Conservation (phyloP, 805 yeast species). For the Wickerhamiella brachini region DNA sequence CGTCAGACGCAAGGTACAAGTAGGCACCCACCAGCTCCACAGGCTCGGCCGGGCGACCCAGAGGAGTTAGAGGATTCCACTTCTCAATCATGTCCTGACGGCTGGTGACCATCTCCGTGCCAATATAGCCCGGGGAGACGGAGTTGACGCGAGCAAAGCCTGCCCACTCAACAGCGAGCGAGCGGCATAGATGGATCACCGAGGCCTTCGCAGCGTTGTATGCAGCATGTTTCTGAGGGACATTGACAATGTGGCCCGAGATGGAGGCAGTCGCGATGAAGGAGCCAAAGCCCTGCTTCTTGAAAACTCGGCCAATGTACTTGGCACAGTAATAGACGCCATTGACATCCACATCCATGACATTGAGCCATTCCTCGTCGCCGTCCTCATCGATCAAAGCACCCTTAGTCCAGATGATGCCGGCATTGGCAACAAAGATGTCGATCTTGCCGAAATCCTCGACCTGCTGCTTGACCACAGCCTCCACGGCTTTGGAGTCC, state of each 20-base stretch:
- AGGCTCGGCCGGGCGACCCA: conserved; percentile 47
- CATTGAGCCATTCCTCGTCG: conserved; percentile 52
- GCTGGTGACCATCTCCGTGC: conserved; percentile 47
- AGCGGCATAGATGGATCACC: conserved; percentile 56
- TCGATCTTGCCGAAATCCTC: conserved; percentile 71
- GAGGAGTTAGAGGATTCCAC: conserved; percentile 30
- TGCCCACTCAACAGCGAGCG: conserved; percentile 81
- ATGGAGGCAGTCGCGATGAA: conserved; percentile 77
- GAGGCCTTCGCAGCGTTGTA: conserved; percentile 84
- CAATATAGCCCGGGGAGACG: conserved; percentile 73
- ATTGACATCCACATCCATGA: conserved; percentile 61
- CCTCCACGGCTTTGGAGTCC: conserved; percentile 36
- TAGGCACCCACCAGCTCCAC: conserved; percentile 71
- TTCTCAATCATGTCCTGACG: conserved; percentile 31
- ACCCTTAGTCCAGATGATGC: conserved; percentile 72
- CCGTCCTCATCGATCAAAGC: conserved; percentile 37
- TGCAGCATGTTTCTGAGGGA: conserved; percentile 76
- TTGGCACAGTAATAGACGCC: conserved; percentile 75
- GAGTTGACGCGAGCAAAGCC: conserved; percentile 70
- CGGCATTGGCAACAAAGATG: conserved; percentile 81
- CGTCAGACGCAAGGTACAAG: conserved; percentile 67
- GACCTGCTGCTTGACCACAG: conserved; percentile 36
- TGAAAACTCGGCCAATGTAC: conserved; percentile 59
- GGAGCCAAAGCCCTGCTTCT: conserved; percentile 64
- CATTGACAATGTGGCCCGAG: conserved; percentile 77